Conservation (phyloP, 2,329 filamentous ascomycete genomes). For the Verticillium isaacii region DNA sequence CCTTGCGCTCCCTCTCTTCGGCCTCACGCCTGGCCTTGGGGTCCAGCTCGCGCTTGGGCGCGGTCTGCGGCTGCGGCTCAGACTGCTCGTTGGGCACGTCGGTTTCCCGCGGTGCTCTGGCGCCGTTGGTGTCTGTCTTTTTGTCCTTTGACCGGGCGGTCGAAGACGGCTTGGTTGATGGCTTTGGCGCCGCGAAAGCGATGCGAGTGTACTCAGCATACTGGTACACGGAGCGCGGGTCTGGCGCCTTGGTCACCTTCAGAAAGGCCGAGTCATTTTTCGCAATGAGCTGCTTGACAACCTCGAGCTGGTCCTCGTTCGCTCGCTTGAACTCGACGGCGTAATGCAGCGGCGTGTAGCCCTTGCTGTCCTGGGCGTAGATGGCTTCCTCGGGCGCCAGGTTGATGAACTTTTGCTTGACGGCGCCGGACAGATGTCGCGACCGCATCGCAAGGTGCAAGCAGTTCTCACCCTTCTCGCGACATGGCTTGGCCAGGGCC, state of each 20-base stretch:
- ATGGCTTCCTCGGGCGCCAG: neutral
- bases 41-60: neutral
- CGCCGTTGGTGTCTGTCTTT: neutral
- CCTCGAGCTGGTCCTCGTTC: slow-evolving; percentile 12
- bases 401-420: neutral
- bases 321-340: slow-evolving; percentile 17
- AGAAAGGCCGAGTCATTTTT: slow-evolving; percentile 12
- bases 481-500: neutral
- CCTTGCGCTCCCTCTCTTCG: neutral
- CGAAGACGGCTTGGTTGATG: neutral
- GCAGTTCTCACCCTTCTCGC: neutral
- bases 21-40: neutral
- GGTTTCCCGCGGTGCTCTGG: neutral
- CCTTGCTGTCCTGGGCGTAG: neutral
- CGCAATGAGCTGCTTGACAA: slow-evolving; percentile 12
- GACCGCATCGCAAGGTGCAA: slow-evolving; percentile 2
- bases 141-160: neutral
- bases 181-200: neutral
- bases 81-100: neutral
- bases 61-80: neutral
- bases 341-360: slow-evolving; percentile 17
- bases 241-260: slow-evolving; percentile 5
- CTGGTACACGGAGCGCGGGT: neutral
- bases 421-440: neutral
- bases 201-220: slow-evolving; percentile 1